phyloP scores from a whole-genome alignment of 2,329 filamentous ascomycete genomes.

The Monascus ruber region DNA sequence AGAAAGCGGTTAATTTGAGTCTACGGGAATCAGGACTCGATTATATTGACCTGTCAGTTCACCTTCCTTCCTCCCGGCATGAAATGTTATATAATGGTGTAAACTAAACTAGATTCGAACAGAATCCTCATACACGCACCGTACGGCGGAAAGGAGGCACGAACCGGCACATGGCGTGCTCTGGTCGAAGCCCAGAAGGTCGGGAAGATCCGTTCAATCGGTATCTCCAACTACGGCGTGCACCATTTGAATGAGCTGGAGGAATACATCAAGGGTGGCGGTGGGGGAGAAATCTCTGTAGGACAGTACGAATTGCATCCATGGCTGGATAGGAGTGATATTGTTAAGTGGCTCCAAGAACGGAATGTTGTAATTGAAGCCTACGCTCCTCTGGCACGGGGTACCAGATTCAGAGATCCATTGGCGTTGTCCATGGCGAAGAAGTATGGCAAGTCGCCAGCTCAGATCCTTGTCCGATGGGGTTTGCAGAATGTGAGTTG shows the following conservation, averaged over 20 bases:
- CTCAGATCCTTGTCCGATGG: slow-evolving; percentile 69
- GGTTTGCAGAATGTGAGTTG: slow-evolving; percentile 60
- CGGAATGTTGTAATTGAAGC: slow-evolving; percentile 63
- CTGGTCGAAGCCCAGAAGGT: slow-evolving; percentile 63
- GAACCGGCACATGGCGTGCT: slow-evolving; percentile 63
- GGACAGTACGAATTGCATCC: slow-evolving; percentile 78
- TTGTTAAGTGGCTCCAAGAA: slow-evolving; percentile 54
- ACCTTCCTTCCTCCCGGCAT: neutral
- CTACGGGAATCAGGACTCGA: slow-evolving; percentile 53
- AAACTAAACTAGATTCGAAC: neutral
- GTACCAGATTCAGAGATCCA: slow-evolving; percentile 57
- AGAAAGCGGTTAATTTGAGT: slow-evolving; percentile 52
- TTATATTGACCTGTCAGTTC: slow-evolving; percentile 58
- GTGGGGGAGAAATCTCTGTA: slow-evolving; percentile 53
- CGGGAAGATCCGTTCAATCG: slow-evolving; percentile 59
- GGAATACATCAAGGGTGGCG: slow-evolving; percentile 44
- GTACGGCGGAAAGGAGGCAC: slow-evolving; percentile 57
- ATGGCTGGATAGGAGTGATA: slow-evolving; percentile 62
- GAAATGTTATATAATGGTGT: neutral
- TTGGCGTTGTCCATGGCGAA: slow-evolving; percentile 50
- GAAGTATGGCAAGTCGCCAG: slow-evolving; percentile 59
- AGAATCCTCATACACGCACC: slow-evolving; percentile 62
- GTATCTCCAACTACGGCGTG: slow-evolving; percentile 69
- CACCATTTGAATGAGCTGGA: slow-evolving; percentile 60
- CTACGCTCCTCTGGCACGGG: slow-evolving; percentile 66